Percentiles rank a stretch among this genome's conserved stretches.
These are phyloP conservation scores for Catharanthus roseus DNA, from an alignment of 257 asterid genomes.

Conservation along the genomic window DNA sequence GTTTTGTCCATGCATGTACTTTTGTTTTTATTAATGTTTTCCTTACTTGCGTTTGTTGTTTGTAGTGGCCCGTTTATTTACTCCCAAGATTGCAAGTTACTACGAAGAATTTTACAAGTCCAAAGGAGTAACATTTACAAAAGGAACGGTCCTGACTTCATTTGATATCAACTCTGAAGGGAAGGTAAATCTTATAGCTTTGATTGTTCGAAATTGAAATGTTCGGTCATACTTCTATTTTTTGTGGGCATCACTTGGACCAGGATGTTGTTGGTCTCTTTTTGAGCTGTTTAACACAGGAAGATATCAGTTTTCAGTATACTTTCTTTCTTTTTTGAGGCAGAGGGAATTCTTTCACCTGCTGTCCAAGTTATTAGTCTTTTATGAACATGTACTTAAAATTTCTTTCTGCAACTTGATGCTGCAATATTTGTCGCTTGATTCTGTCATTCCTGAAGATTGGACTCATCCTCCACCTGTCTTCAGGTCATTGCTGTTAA, in stretches of 20 bases:
- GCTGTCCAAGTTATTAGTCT: not conserved
- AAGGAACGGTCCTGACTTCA: constrained; percentile 88
- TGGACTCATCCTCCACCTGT: constrained; percentile 12
- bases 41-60: constrained; percentile 10
- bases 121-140: constrained; percentile 82
- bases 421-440: not conserved
- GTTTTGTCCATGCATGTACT: not conserved
- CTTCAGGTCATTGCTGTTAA: constrained; percentile 72
- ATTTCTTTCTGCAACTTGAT: not conserved
- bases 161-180: constrained; percentile 72
- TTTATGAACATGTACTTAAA: not conserved
- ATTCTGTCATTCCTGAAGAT: not conserved
- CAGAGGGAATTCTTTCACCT: not conserved
- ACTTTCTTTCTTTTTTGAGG: not conserved
- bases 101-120: constrained; percentile 90
- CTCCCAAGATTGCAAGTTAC: constrained; percentile 73
- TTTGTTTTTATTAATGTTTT: not conserved
- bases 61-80: constrained; percentile 93
- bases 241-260: not conserved
- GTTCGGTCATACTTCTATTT: not conserved
- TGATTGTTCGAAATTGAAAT: not conserved
- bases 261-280: not conserved
- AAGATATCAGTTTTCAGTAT: not conserved
- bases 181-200: constrained; percentile 42
- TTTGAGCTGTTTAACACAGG: not conserved